Percentiles rank a stretch among this genome's conserved stretches.
Conservation (phyloP, 768 basidiomycete genomes). For the Trametes elegans region DNA sequence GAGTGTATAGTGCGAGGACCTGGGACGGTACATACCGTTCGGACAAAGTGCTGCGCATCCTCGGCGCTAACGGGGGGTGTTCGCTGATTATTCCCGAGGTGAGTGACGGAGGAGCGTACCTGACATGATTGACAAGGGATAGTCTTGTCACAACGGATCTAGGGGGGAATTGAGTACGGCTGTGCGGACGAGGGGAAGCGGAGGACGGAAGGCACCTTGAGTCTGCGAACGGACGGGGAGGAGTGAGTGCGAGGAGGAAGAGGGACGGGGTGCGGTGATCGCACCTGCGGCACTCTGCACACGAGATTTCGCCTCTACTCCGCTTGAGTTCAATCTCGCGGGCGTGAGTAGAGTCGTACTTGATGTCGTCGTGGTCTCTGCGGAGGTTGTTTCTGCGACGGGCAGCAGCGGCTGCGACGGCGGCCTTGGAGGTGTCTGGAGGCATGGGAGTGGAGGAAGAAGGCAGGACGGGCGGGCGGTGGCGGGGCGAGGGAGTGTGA, state of each 20-base stretch:
- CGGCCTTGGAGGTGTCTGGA: constrained; percentile 24
- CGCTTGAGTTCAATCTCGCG: constrained; percentile 71
- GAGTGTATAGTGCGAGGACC: not conserved
- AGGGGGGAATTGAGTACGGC: constrained; percentile 33
- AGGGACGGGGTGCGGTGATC: constrained; percentile 38
- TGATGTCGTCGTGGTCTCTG: constrained; percentile 26
- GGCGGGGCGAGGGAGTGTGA: not conserved
- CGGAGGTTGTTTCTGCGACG: constrained; percentile 23
- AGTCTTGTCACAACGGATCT: constrained; percentile 83
- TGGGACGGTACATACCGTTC: constrained; percentile 58
- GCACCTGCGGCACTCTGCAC: constrained; percentile 77
- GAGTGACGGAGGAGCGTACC: constrained; percentile 34
- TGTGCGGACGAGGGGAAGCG: not conserved
- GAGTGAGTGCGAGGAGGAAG: constrained; percentile 4
- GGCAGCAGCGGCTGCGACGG: constrained; percentile 17
- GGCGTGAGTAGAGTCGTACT: constrained; percentile 25
- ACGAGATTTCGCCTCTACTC: constrained; percentile 72
- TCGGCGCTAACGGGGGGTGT: constrained; percentile 43
- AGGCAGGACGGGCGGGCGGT: constrained; percentile 11
- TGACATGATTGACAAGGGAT: constrained; percentile 78
- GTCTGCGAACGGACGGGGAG: constrained; percentile 16
- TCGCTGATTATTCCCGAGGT: not conserved
- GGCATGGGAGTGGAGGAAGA: constrained; percentile 24
- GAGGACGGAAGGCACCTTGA: constrained; percentile 24
- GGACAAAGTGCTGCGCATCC: constrained; percentile 72